phyloP scores from a whole-genome alignment of 2,329 filamentous ascomycete species.

The Lasiodiplodia gonubiensis region DNA sequence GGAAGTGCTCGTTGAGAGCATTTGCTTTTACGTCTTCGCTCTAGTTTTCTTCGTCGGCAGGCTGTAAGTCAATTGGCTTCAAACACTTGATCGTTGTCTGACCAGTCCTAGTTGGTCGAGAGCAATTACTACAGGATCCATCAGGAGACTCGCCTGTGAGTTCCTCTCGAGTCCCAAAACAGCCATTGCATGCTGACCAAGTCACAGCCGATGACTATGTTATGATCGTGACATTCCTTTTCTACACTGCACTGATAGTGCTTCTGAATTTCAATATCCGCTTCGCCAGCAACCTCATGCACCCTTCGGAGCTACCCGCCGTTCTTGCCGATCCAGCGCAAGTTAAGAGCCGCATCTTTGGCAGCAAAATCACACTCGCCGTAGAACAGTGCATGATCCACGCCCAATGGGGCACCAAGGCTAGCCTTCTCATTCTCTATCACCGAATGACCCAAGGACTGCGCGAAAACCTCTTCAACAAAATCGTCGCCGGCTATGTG shows the following conservation, averaged over 20 bases:
- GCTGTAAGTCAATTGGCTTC: conserved; percentile 13
- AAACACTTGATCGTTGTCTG: not conserved
- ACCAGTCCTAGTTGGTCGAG: conserved; percentile 27
- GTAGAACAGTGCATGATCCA: conserved; percentile 39
- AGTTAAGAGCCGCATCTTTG: conserved; percentile 43
- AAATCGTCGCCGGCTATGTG: conserved; percentile 29
- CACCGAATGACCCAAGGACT: conserved; percentile 27
- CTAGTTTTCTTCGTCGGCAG: conserved; percentile 28
- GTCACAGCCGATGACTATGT: conserved; percentile 29
- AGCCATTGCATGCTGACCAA: not conserved
- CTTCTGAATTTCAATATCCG: conserved; percentile 31
- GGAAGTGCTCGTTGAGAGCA: conserved; percentile 29
- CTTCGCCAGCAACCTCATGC: conserved; percentile 30
- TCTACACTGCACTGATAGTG: conserved; percentile 31
- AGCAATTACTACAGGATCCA: conserved; percentile 21
- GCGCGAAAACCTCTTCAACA: conserved; percentile 28
- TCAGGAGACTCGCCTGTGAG: conserved; percentile 24
- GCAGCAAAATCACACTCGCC: conserved; percentile 44
- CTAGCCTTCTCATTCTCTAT: conserved; percentile 27
- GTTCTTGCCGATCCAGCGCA: conserved; percentile 33
- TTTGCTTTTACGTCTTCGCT: conserved; percentile 24
- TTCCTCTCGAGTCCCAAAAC: not conserved
- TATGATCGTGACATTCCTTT: conserved; percentile 29
- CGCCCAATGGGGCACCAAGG: conserved; percentile 13
- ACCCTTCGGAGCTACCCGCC: conserved; percentile 13